Evolutionary conservation across 768 basidiomycete species (phyloP).

Genomic region (Sporobolomyces roseus): DNA sequence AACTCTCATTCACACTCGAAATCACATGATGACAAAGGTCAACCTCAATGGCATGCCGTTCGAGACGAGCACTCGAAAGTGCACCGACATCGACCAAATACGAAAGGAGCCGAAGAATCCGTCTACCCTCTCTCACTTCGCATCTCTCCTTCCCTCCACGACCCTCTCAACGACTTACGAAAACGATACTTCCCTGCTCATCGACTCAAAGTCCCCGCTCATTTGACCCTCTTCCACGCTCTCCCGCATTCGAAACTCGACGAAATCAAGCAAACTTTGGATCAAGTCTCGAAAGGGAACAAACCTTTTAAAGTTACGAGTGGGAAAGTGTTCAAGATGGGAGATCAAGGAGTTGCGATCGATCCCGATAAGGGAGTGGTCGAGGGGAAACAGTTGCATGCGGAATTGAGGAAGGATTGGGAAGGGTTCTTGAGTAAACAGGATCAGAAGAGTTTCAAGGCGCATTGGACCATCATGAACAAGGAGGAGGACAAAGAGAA

Average conservation of each 20-base stretch:
- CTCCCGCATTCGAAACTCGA: conserved; percentile 22
- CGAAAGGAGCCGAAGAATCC: conserved; percentile 9
- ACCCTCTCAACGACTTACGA: conserved; percentile 28
- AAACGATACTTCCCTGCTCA: conserved; percentile 25
- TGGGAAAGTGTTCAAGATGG: conserved; percentile 23
- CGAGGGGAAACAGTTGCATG: conserved; percentile 14
- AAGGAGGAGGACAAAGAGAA: conserved; percentile 30
- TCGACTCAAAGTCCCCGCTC: conserved; percentile 34
- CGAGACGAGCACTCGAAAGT: conserved; percentile 1
- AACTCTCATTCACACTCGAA: conserved; percentile 1
- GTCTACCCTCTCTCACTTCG: conserved; percentile 33
- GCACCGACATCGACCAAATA: conserved; percentile 24
- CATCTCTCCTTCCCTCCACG: conserved; percentile 19
- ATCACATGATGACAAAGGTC: background rate
- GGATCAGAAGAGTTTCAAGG: conserved; percentile 27
- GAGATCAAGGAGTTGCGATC: conserved; percentile 31
- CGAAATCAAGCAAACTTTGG: background rate
- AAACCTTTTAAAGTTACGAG: conserved; percentile 3
- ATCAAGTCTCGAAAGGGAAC: background rate
- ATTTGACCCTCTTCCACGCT: conserved; percentile 37
- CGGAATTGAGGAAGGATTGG: conserved; percentile 16
- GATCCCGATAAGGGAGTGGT: conserved; percentile 9
- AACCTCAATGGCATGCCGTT: conserved; percentile 9
- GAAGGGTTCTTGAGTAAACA: conserved; percentile 28
- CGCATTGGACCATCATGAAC: conserved; percentile 36